Evolutionary conservation across 108 stramenopile genomes (phyloP), one percentile per base, ranked within the genome.

Genomic region (Tribonema minus): DNA sequence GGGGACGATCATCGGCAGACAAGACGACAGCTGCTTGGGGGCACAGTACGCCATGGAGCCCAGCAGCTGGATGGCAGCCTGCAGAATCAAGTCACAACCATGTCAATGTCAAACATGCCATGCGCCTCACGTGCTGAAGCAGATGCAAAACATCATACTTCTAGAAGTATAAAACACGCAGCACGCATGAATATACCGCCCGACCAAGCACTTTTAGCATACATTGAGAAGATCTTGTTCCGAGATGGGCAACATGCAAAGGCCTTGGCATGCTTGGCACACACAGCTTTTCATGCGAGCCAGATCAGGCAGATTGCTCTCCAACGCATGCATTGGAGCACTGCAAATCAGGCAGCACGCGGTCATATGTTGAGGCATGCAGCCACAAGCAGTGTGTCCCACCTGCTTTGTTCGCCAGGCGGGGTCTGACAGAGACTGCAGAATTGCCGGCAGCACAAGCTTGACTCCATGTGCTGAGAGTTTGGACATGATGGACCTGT

Each of bases 351-450:
- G 9, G 46, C 20, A 15, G 46, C 9, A 20, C 20, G 46, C 20
- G 46, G 15, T 54, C 46, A 54, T 9, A 15, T 15, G 20, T 54
- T 15, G 46, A 9, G 20, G 46, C 9, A 54, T 54, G 20, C 46
- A 54, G 20, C 15, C 20, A 20, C 20, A 20, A 54, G 40, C 30
- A 9, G 39, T 38, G 1, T 28, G 72, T 9, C 20, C 82, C 23
- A 95, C 98, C 67, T 93, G 91, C 71, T 97, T 97, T 26, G 94
- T 96, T 72, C 97, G 82, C 98, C 98, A 99, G 33, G 96, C 87
- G 9, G 90, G 84, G 61, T 98, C 95, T 60, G 94, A 89, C 67
- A 96, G 92, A 9, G 94, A 92, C 41, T 89, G 88, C 20, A 99
- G 88, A 30, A 98, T 94, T 26, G 95, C 91, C 31, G 96, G 96